Conservation (phyloP, 768 basidiomycete species). For the Amanita thiersii region DNA sequence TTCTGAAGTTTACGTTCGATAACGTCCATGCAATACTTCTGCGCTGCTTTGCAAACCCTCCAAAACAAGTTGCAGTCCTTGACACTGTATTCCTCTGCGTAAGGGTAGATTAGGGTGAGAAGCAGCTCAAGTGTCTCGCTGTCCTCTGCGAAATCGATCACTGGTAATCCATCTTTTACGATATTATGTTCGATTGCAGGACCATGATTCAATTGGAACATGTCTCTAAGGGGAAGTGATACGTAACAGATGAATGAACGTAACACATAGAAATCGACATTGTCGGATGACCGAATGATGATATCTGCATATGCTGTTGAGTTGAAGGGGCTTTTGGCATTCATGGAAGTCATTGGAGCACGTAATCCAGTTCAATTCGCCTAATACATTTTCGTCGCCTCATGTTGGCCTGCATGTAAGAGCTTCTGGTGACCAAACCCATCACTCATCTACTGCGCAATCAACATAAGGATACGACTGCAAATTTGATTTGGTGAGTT, state of each 20-base stretch:
- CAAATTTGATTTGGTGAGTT: too few species aligned
- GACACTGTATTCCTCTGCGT: not conserved
- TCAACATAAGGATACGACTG: too few species aligned
- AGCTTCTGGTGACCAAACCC: too few species aligned
- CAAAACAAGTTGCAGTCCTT: not conserved
- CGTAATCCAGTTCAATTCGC: too few species aligned
- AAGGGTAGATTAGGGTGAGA: conserved; percentile 4
- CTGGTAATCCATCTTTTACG: conserved; percentile 1
- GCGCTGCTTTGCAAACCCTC: not conserved
- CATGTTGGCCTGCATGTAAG: too few species aligned
- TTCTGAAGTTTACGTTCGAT: not conserved
- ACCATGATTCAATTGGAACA: not conserved
- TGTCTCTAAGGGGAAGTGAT: conserved; percentile 20
- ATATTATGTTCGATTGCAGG: not conserved
- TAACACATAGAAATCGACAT: conserved; percentile 22
- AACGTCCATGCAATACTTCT: conserved; percentile 5
- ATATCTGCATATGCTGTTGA: conserved; percentile 13
- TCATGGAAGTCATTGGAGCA: too few species aligned
- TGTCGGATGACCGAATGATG: conserved; percentile 19
- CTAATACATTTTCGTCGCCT: too few species aligned
- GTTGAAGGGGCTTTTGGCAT: too few species aligned
- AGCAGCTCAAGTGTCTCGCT: conserved; percentile 8
- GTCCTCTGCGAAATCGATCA: conserved; percentile 11
- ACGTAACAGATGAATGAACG: conserved; percentile 18
- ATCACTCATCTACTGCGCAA: too few species aligned